Percentiles rank a stretch among this genome's conserved stretches.
Evolutionary conservation across 441 rosid genomes (phyloP).

Genomic region (Hura crepitans): DNA sequence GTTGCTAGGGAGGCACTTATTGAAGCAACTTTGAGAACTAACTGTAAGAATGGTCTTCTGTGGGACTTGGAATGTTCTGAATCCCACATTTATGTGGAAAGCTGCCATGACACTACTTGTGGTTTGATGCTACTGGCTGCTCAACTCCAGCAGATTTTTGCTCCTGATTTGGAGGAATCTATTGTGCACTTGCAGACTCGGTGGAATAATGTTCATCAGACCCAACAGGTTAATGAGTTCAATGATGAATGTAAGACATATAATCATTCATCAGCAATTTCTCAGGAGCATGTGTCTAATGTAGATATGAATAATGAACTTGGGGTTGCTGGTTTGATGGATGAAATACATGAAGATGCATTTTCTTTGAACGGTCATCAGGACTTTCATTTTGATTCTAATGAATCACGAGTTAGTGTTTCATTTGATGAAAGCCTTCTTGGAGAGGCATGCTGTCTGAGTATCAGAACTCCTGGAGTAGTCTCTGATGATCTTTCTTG

Average conservation of each 20-base stretch:
- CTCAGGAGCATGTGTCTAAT: slow-evolving; percentile 36
- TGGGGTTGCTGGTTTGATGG: slow-evolving; percentile 59
- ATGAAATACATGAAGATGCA: slow-evolving; percentile 78
- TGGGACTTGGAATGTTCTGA: slow-evolving; percentile 87
- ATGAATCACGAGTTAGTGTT: slow-evolving; percentile 36
- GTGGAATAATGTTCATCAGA: slow-evolving; percentile 65
- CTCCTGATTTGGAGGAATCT: slow-evolving; percentile 93
- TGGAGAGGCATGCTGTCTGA: slow-evolving; percentile 40
- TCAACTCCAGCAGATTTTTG: slow-evolving; percentile 82
- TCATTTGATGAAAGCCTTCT: slow-evolving; percentile 41
- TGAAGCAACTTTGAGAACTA: slow-evolving; percentile 61
- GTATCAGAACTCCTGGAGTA: slow-evolving; percentile 38
- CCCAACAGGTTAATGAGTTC: slow-evolving; percentile 41
- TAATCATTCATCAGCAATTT: slow-evolving; percentile 38
- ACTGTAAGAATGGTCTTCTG: slow-evolving; percentile 48
- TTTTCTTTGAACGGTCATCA: slow-evolving; percentile 50
- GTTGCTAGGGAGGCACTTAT: slow-evolving; percentile 72
- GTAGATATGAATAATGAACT: slow-evolving; percentile 32
- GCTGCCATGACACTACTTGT: slow-evolving; percentile 83
- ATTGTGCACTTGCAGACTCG: slow-evolving; percentile 81
- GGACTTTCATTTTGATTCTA: slow-evolving; percentile 37
- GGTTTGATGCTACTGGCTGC: slow-evolving; percentile 73
- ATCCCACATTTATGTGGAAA: slow-evolving; percentile 60
- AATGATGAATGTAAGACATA: slow-evolving; percentile 33
- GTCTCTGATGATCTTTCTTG: slow-evolving; percentile 35